Conservation (phyloP, 192 early-diverging fungal genomes). For the Irineochytrium annulatum region DNA sequence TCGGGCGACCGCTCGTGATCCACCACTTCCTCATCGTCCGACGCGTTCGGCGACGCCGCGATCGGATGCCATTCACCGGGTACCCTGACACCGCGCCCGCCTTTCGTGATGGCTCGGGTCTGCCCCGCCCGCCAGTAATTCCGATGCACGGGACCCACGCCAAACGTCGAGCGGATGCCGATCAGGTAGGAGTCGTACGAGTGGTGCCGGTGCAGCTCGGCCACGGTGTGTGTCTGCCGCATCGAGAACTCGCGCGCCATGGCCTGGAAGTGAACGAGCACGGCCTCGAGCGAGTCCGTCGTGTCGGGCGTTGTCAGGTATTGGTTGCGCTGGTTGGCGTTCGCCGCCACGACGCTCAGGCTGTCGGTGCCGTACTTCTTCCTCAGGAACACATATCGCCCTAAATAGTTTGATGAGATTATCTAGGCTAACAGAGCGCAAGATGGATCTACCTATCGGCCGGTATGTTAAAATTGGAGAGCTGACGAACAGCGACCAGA, state of each 20-base stretch:
- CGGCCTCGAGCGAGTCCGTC: constrained; percentile 24
- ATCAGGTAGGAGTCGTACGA: constrained; percentile 16
- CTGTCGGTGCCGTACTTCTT: constrained; percentile 21
- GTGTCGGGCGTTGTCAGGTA: constrained; percentile 26
- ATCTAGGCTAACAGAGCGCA: background rate
- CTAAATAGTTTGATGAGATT: background rate
- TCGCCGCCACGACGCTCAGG: too few species aligned
- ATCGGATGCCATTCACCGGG: too few species aligned
- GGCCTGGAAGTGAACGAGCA: constrained; percentile 27
- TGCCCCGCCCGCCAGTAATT: too few species aligned
- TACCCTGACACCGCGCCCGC: too few species aligned
- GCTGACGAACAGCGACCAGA: constrained; percentile 19
- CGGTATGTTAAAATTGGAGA: constrained; percentile 25
- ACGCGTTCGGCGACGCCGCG: too few species aligned
- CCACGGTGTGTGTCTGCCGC: constrained; percentile 9
- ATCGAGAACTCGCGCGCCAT: constrained; percentile 25
- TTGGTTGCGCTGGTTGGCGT: too few species aligned
- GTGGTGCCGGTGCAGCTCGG: constrained; percentile 21
- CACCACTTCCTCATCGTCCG: too few species aligned
- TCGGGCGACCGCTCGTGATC: background rate
- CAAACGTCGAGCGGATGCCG: constrained; percentile 17
- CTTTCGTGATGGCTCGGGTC: too few species aligned
- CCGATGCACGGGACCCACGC: constrained; percentile 12
- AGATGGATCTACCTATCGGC: constrained; percentile 12
- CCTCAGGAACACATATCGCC: constrained; percentile 23